Evolutionary conservation across 805 yeast species (phyloP).

Genomic region (Wickerhamiella australiensis): DNA sequence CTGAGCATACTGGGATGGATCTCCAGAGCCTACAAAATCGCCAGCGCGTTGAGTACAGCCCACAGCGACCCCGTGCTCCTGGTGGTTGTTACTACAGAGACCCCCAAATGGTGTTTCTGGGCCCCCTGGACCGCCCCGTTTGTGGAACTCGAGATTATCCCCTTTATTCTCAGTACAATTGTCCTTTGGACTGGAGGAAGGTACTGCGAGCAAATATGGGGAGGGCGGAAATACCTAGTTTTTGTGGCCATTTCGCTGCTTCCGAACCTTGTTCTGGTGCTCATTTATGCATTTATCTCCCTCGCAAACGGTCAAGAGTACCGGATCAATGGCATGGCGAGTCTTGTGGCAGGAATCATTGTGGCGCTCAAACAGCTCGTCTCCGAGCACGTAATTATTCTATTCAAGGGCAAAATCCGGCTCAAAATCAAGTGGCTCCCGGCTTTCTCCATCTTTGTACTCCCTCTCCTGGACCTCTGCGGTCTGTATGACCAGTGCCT

Average conservation of each 20-base stretch:
- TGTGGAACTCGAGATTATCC: slow-evolving; percentile 35
- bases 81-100: slow-evolving; percentile 18
- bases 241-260: slow-evolving; percentile 28
- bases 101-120: slow-evolving; percentile 31
- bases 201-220: slow-evolving; percentile 58
- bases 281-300: slow-evolving; percentile 11
- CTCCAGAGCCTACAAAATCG: slow-evolving; percentile 7
- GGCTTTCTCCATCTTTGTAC: slow-evolving; percentile 28
- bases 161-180: slow-evolving; percentile 31
- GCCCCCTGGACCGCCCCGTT: slow-evolving; percentile 37
- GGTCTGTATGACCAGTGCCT: slow-evolving; percentile 18
- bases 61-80: slow-evolving; percentile 12
- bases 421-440: slow-evolving; percentile 34
- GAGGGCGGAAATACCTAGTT: slow-evolving; percentile 38
- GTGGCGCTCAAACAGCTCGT: slow-evolving; percentile 55
- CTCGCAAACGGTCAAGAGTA: slow-evolving; percentile 16
- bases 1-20: slow-evolving; percentile 8
- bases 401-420: slow-evolving; percentile 37
- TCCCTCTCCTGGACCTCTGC: slow-evolving; percentile 24
- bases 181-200: slow-evolving; percentile 43
- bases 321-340: slow-evolving; percentile 41
- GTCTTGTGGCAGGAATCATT: slow-evolving; percentile 43
- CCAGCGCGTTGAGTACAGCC: slow-evolving; percentile 1
- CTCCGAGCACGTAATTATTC: slow-evolving; percentile 45
- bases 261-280: slow-evolving; percentile 13